Evolutionary conservation across 306 rosid genomes (phyloP), one percentile per base, ranked within the genome.

Genomic region (Lagenaria siceraria): DNA sequence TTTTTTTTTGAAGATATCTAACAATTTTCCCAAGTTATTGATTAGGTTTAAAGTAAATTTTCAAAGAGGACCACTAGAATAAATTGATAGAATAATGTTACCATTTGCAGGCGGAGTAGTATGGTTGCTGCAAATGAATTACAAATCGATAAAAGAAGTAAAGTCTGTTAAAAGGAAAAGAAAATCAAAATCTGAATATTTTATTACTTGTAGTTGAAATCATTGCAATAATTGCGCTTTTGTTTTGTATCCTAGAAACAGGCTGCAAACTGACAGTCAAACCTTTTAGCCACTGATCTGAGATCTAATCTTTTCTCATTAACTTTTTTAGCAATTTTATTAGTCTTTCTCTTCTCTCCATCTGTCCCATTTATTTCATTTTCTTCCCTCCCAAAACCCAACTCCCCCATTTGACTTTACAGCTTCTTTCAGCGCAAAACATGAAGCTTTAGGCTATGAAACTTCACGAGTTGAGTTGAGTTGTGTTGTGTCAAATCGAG

Each of bases 361-460:
- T 79, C 83, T 78, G 74, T 58, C 82, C 80, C 78, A 77, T 82
- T 84, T 78, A 77, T 65, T 78, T 83, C 83, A 1, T 8, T 60
- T 76, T 51, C 76, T 38, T 58, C 51, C 22, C 38, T n/a, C 74
- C 1, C 78, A 12, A n/a, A 51, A 51, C 55, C 55, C 55, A 51
- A 46, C 63, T 2, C 29, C 36, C 13, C 27, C 52, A 43, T 58
- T 86, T 79, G 84, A 78, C 86, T 49, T 49, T n/a, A n/a, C n/a
- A n/a, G n/a, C n/a, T n/a, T n/a, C n/a, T n/a, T n/a, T n/a, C n/a
- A n/a, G n/a, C n/a, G n/a, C n/a, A n/a, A n/a, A n/a, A 1, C 52
- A 46, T 3, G 3, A 51, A 9, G 8, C 8, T 51, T 51, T 51
- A 5, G 7, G 21, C 55, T 51, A 51, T 51, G 55, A 51, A 51